Evolutionary conservation across 1,139 yeast genomes (phyloP).

Genomic region (Eremothecium coryli): DNA sequence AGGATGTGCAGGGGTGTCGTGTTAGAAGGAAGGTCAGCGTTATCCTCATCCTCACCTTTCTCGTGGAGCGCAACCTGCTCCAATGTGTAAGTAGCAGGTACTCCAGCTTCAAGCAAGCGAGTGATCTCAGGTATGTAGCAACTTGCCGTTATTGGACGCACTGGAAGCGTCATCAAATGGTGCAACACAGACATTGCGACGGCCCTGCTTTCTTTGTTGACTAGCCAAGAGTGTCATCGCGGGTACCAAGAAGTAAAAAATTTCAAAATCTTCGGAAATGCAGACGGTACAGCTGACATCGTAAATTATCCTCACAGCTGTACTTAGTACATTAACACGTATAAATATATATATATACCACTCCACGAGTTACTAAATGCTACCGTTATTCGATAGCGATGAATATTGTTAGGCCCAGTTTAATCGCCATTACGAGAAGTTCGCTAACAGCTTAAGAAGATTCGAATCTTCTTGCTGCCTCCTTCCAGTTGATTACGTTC

Average conservation of each 20-base stretch:
- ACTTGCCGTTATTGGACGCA: constrained; percentile 45
- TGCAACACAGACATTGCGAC: constrained; percentile 60
- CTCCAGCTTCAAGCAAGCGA: constrained; percentile 46
- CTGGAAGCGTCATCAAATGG: constrained; percentile 49
- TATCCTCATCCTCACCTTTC: constrained; percentile 35
- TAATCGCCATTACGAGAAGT: no score
- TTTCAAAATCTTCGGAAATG: not conserved
- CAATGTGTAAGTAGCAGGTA: constrained; percentile 74
- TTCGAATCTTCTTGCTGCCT: constrained; percentile 58
- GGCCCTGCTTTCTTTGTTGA: not conserved
- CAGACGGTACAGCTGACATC: not conserved
- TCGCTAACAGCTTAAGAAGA: constrained; percentile 10
- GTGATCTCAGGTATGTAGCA: constrained; percentile 39
- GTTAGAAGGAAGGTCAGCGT: constrained; percentile 40
- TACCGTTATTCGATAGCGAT: no score
- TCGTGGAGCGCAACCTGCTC: constrained; percentile 62
- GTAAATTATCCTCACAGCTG: not conserved
- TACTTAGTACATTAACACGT: not conserved
- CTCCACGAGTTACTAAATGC: no score
- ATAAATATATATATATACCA: no score
- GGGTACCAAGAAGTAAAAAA: not conserved
- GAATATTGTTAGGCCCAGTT: no score
- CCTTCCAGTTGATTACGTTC: constrained; percentile 96
- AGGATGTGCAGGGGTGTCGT: constrained; percentile 77
- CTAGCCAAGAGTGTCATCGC: not conserved